Evolutionary conservation across 169 alveolate genomes (phyloP).

Genomic region (Cytauxzoon felis): DNA sequence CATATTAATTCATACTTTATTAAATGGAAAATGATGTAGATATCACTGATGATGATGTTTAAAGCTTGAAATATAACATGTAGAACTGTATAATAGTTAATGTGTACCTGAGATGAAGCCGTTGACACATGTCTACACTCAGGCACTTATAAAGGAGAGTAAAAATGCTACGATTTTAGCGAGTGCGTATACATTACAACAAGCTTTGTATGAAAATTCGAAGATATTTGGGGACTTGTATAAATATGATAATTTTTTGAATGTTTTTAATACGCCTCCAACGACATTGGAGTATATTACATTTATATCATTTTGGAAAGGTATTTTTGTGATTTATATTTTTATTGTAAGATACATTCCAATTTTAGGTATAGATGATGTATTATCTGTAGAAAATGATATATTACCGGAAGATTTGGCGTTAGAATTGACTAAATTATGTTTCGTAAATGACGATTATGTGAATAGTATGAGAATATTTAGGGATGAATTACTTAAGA

Average conservation of each 20-base stretch:
- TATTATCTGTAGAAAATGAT: conserved; percentile 3
- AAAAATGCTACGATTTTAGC: conserved; percentile 26
- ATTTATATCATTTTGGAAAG: conserved; percentile 46
- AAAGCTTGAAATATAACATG: too few species aligned
- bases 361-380: conserved; percentile 45
- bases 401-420: background rate
- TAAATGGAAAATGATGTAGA: too few species aligned
- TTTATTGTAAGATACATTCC: too few species aligned
- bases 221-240: conserved; percentile 32
- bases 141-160: conserved; percentile 27
- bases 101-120: conserved; percentile 45
- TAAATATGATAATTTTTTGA: conserved; percentile 45
- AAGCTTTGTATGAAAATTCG: conserved; percentile 22
- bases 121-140: conserved; percentile 34
- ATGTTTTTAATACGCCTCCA: conserved; percentile 46
- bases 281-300: conserved; percentile 40
- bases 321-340: background rate
- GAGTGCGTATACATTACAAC: conserved; percentile 46
- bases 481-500: conserved; percentile 55
- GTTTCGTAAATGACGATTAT: conserved; percentile 45
- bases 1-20: too few species aligned
- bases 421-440: conserved; percentile 2
- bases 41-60: too few species aligned
- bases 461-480: conserved; percentile 32
- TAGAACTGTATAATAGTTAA: too few species aligned